phyloP scores from a whole-genome alignment of 768 basidiomycete genomes.

The Mycena indigotica region DNA sequence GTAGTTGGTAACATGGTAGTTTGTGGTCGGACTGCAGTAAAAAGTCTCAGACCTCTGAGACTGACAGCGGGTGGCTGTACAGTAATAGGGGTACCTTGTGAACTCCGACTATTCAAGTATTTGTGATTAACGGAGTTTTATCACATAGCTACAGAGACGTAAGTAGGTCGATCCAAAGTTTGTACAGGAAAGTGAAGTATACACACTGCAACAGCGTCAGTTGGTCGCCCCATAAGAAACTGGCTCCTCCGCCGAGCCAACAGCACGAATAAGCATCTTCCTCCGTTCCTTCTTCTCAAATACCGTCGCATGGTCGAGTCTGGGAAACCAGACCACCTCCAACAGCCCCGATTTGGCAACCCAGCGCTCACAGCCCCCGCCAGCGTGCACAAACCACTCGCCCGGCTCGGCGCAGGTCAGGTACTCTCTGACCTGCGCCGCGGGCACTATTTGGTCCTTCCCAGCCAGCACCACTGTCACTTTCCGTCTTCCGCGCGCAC shows the following conservation, averaged over 20 bases:
- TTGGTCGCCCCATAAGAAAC: conserved; percentile 11
- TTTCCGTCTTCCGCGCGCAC: conserved; percentile 25
- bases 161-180: too few species aligned
- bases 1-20: too few species aligned
- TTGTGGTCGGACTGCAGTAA: too few species aligned
- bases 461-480: conserved; percentile 40
- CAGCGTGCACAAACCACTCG: conserved; percentile 15
- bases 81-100: too few species aligned
- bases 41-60: too few species aligned
- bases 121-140: too few species aligned
- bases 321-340: conserved; percentile 41
- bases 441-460: conserved; percentile 43
- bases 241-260: conserved; percentile 17
- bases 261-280: conserved; percentile 31
- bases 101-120: too few species aligned
- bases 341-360: conserved; percentile 21
- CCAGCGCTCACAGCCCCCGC: conserved; percentile 28
- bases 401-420: conserved; percentile 33
- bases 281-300: conserved; percentile 39
- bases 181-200: too few species aligned
- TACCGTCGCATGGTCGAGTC: conserved; percentile 43
- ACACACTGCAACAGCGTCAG: too few species aligned
- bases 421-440: conserved; percentile 37
- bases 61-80: too few species aligned
- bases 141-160: too few species aligned